Conservation (phyloP, 2,329 filamentous ascomycete genomes). For the Thyridium curvatum region DNA sequence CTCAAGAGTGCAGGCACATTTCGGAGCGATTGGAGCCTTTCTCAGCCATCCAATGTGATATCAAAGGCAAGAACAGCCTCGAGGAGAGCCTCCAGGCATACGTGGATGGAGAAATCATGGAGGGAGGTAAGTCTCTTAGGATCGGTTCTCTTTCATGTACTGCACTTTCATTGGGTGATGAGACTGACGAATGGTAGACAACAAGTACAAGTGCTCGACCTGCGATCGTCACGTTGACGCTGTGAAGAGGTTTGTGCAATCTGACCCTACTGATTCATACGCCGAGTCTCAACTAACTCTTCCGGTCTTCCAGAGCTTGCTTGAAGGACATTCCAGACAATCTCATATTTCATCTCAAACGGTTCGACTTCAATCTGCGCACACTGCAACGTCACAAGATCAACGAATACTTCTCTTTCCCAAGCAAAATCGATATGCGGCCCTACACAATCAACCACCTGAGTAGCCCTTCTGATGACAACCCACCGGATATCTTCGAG, state of each 20-base stretch:
- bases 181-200: conserved; percentile 49
- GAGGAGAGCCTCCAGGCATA: conserved; percentile 91
- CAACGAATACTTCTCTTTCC: conserved; percentile 91
- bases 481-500: conserved; percentile 73
- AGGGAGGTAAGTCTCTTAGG: conserved; percentile 56
- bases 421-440: conserved; percentile 74
- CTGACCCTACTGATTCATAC: too few relatives aligned
- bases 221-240: conserved; percentile 89
- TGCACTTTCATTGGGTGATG: background rate
- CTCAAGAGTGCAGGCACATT: conserved; percentile 88
- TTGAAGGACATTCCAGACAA: conserved; percentile 90
- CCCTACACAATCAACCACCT: conserved; percentile 86
- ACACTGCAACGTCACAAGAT: conserved; percentile 83
- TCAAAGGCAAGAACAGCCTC: conserved; percentile 81
- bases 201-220: conserved; percentile 94
- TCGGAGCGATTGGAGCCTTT: conserved; percentile 88
- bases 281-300: too few relatives aligned
- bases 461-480: conserved; percentile 50
- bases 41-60: conserved; percentile 91
- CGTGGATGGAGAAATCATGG: conserved; percentile 92
- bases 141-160: background rate
- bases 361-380: conserved; percentile 75
- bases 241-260: conserved; percentile 62
- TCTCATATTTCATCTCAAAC: conserved; percentile 89
- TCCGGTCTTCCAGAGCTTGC: conserved; percentile 63